Percentiles rank a stretch among this genome's conserved stretches.
Conservation (phyloP, 495 filamentous ascomycete species). For the Talaromyces ruber region DNA sequence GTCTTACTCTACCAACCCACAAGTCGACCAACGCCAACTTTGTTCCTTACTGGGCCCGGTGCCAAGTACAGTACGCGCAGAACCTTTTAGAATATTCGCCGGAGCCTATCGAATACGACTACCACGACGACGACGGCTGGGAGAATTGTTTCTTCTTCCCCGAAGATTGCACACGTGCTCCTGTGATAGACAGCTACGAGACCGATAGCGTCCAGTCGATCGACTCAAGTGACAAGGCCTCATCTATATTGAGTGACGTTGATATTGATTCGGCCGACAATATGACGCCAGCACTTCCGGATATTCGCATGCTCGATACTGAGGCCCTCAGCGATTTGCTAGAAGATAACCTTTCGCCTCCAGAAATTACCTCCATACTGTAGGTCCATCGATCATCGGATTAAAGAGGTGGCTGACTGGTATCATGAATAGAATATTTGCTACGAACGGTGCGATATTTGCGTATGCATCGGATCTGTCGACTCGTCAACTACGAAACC, state of each 20-base stretch:
- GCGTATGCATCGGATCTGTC: conserved; percentile 35
- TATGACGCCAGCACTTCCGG: conserved; percentile 40
- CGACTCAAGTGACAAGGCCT: conserved; percentile 6
- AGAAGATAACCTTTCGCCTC: conserved; percentile 39
- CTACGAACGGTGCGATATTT: conserved; percentile 40
- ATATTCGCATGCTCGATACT: conserved; percentile 41
- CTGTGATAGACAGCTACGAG: conserved; percentile 10
- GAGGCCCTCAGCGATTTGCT: conserved; percentile 38
- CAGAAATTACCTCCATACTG: conserved; percentile 41
- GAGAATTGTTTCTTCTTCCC: conserved; percentile 42
- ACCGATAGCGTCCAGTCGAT: neutral
- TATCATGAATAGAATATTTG: conserved; percentile 20
- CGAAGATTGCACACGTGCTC: conserved; percentile 38
- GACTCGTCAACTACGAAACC: conserved; percentile 34
- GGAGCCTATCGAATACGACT: conserved; percentile 39
- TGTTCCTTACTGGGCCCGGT: conserved; percentile 35
- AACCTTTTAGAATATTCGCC: conserved; percentile 31
- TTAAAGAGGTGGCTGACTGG: neutral
- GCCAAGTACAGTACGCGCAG: conserved; percentile 28
- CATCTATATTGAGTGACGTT: conserved; percentile 2
- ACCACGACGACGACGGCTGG: conserved; percentile 37
- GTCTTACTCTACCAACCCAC: neutral
- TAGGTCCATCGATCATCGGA: conserved; percentile 10
- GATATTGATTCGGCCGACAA: conserved; percentile 15
- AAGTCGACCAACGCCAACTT: conserved; percentile 15